Base-by-base conservation (phyloP, 1,284 basidiomycete species). In the Trichosporon ovoides region DNA sequence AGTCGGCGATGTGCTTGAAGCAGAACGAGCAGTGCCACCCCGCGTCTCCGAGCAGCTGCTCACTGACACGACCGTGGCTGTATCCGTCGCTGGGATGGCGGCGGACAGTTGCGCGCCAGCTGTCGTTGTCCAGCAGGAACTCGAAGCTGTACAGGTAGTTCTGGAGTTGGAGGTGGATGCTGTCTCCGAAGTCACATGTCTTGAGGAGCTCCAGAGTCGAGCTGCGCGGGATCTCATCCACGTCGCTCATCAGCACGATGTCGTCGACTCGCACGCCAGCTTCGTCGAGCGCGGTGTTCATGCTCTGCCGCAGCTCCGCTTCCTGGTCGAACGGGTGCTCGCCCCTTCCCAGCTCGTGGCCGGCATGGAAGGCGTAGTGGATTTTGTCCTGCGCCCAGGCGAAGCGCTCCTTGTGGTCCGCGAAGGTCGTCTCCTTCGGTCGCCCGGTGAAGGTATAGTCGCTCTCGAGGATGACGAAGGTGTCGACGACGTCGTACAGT, bases 71-170 rank as follows among this genome's bases (percentile, higher is more conserved):
- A 0, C 55, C 54, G 54, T 69, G 69, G 19, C 49, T 35, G 56
- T 71, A 69, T 12, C 79, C 76, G 7, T 16, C 9, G 14, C 22
- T 28, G 3, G 43, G 43, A 14, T 48, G 43, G 13, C 43, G 43
- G 2, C 43, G 43, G 16, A 48, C 43, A 31, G 14, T 7, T 3
- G 43, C 43, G 43, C 43, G 43, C 43, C 43, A 48, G 43, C 24
- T 31, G 56, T 53, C 53, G 51, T 68, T 67, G 28, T 19, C 46
- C 16, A 84, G 68, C 56, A 80, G 81, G 80, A 83, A 86, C 71
- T 85, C 83, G 66, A 85, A 85, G 70, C 81, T 82, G 72, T 87
- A 87, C 35, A 86, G 66, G 69, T 83, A 87, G 66, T 85, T 84
- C 63, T 85, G 83, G 3, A 88, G 80, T 65, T 87, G 87, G n/a